Evolutionary conservation across 1,139 yeast species (phyloP).

Genomic region (Diutina siamensis): DNA sequence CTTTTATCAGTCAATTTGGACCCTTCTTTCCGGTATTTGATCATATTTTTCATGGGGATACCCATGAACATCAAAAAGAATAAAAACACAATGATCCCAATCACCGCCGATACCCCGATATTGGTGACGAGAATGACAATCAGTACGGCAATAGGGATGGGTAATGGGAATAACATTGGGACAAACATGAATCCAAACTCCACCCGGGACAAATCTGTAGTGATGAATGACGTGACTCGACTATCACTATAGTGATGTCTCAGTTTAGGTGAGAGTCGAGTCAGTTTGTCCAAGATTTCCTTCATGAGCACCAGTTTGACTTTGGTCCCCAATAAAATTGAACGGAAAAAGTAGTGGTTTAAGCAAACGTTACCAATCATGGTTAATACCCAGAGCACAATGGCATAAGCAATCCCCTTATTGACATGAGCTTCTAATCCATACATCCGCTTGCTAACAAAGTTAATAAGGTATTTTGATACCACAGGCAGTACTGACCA

Average conservation of each 20-base stretch:
- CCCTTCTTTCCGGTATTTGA: slow-evolving; percentile 6
- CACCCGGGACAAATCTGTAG: slow-evolving; percentile 8
- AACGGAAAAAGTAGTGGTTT: slow-evolving; percentile 11
- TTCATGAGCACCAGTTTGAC: slow-evolving; percentile 7
- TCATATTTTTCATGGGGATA: slow-evolving; percentile 4
- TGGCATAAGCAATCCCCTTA: slow-evolving; percentile 48
- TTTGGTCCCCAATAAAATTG: slow-evolving; percentile 7
- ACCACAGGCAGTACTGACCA: slow-evolving; percentile 22
- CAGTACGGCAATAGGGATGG: slow-evolving; percentile 7
- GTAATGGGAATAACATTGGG: slow-evolving; percentile 5
- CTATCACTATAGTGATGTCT: slow-evolving; percentile 6
- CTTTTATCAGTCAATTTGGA: slow-evolving; percentile 7
- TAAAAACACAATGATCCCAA: slow-evolving; percentile 8
- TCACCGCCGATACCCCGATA: slow-evolving; percentile 7
- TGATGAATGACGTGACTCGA: slow-evolving; percentile 8
- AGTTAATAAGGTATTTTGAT: slow-evolving; percentile 41
- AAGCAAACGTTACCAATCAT: slow-evolving; percentile 14
- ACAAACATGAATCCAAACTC: slow-evolving; percentile 8
- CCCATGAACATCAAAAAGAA: slow-evolving; percentile 5
- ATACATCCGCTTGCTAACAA: slow-evolving; percentile 26
- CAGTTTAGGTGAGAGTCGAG: slow-evolving; percentile 7
- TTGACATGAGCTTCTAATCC: slow-evolving; percentile 20
- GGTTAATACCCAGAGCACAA: slow-evolving; percentile 16
- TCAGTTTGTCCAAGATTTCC: slow-evolving; percentile 8
- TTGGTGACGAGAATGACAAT: slow-evolving; percentile 8